Base-by-base conservation (phyloP, 2,329 filamentous ascomycete species). In the Atkinsonella texensis region DNA sequence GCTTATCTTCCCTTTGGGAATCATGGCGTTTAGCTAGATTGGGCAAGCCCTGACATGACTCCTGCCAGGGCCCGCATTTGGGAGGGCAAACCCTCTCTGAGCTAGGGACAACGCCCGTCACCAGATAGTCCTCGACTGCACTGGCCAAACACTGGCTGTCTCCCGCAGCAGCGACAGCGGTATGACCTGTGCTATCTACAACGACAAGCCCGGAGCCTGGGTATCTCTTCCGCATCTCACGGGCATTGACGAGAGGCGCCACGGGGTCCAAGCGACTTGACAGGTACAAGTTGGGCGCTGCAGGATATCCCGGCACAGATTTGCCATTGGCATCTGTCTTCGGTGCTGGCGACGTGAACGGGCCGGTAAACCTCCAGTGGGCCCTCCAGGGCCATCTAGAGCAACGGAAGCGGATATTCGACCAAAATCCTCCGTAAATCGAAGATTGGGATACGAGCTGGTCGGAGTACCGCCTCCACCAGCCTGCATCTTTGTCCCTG, bases 261-360 rank as follows among this genome's bases (percentile, higher is more conserved):
- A 71, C 66, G 11, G 70, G 72, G 47, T 73, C 71, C 63, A 62
- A 3, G 70, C 54, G 54, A 68, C 70, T 48, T 72, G 54, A 40
- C 72, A 57, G 8, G 69, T 70, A 23, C 63, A 65, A 2, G 54
- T 54, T 4, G 67, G 71, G 48, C 53, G 61, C 3, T 55, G 63
- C 31, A 51, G 56, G 12, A 50, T 46, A 23, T 53, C 10, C 46
- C 53, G 18, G 43, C 2, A 40, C 38, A 10, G 53, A 41, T 1
- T 39, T 32, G n/a, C 50, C 50, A 7, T 12, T 15, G 43, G 17
- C 20, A 40, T 52, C 35, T n/a, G 59, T 38, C 17, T 58, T 52
- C 9, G 53, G 46, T n/a, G 32, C 38, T 4, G 57, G 53, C 3
- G 56, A 54, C 0, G 31, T 46, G 10, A 58, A 63, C 3, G 59